Evolutionary conservation across 148 eudicot genomes (phyloP).

Genomic region (Diospyros lotus): DNA sequence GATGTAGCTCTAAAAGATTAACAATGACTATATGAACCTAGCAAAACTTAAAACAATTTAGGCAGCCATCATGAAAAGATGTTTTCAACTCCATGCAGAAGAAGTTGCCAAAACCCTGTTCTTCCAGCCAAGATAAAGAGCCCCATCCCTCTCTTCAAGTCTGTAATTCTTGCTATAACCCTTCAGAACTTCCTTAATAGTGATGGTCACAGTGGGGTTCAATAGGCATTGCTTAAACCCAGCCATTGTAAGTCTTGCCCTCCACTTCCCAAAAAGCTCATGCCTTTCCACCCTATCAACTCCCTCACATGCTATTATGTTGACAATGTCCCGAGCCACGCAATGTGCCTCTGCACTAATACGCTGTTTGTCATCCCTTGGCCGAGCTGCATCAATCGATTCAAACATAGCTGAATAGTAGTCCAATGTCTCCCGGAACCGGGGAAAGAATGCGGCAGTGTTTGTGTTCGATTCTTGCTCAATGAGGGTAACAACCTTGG

Average conservation of each 20-base stretch:
- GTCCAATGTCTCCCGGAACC: constrained; percentile 68
- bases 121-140: constrained; percentile 81
- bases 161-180: constrained; percentile 45
- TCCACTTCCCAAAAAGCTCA: constrained; percentile 88
- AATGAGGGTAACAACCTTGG: constrained; percentile 61
- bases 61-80: background rate
- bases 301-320: constrained; percentile 87
- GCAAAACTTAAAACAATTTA: constrained; percentile 9
- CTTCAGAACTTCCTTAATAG: constrained; percentile 39
- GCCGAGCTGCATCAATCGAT: constrained; percentile 64
- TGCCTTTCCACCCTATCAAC: constrained; percentile 82
- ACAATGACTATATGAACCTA: background rate
- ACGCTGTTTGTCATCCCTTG: constrained; percentile 60
- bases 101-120: constrained; percentile 48
- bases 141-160: constrained; percentile 49
- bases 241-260: constrained; percentile 66
- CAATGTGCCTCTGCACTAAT: constrained; percentile 86
- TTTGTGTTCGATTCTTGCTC: constrained; percentile 97
- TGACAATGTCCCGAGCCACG: constrained; percentile 84
- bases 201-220: constrained; percentile 37
- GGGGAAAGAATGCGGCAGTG: constrained; percentile 53
- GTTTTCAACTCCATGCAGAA: constrained; percentile 69
- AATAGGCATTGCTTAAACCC: constrained; percentile 47
- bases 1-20: background rate
- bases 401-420: constrained; percentile 91